Evolutionary conservation across 2,329 filamentous ascomycete species (phyloP).

Genomic region (Verticillium klebahnii): DNA sequence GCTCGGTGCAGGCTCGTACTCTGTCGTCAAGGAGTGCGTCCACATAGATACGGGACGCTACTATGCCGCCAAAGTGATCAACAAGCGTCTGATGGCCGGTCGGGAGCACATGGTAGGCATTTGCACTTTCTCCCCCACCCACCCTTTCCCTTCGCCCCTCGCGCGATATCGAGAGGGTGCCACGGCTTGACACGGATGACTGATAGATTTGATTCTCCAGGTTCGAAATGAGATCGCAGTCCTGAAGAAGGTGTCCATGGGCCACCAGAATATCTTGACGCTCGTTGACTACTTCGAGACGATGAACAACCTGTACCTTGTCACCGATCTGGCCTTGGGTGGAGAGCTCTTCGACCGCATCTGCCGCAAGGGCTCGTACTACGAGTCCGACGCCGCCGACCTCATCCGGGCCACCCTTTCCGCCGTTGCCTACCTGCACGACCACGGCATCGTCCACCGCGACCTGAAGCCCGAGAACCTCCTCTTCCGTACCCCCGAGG

Average conservation of each 20-base stretch:
- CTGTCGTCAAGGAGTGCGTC: slow-evolving; percentile 97
- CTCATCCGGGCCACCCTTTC: slow-evolving; percentile 92
- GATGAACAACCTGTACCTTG: slow-evolving; percentile 98
- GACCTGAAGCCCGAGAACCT: slow-evolving; percentile 97
- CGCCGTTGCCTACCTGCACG: slow-evolving; percentile 96
- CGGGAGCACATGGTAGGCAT: slow-evolving; percentile 88
- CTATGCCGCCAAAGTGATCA: slow-evolving; percentile 99
- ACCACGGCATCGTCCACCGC: slow-evolving; percentile 97
- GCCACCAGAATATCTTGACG: slow-evolving; percentile 95
- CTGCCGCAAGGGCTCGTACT: slow-evolving; percentile 97
- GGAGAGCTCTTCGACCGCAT: slow-evolving; percentile 98
- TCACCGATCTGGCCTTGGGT: slow-evolving; percentile 92
- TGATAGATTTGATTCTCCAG: slow-evolving; percentile 35
- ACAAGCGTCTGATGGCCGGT: slow-evolving; percentile 96
- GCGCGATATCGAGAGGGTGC: background rate
- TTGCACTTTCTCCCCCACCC: background rate
- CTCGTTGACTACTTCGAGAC: slow-evolving; percentile 99
- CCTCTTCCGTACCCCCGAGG: slow-evolving; percentile 92
- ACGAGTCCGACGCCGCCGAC: slow-evolving; percentile 93
- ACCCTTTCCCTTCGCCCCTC: background rate
- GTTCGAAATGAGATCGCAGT: slow-evolving; percentile 98
- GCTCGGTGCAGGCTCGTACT: slow-evolving; percentile 92
- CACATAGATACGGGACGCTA: slow-evolving; percentile 97
- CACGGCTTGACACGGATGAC: background rate
- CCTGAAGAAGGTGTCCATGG: slow-evolving; percentile 97